Conservation (phyloP, 2,329 filamentous ascomycete species). For the Celoporthe dispersa region DNA sequence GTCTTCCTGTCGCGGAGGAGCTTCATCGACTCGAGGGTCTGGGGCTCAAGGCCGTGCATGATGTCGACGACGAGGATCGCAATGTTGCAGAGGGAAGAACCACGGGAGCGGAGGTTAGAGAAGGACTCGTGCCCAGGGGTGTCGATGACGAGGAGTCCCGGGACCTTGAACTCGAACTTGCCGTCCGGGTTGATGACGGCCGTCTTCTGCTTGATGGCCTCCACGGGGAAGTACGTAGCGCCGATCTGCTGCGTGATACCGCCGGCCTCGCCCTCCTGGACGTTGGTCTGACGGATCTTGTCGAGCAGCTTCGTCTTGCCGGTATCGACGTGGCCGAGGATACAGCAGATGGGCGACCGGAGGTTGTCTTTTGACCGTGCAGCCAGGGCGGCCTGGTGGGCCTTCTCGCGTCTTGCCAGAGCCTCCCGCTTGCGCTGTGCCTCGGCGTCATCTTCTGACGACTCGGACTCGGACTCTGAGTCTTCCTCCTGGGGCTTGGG, state of each 20-base stretch:
- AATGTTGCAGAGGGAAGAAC: constrained; percentile 98
- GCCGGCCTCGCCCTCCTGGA: constrained; percentile 98
- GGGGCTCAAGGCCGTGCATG: constrained; percentile 98
- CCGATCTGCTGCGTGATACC: constrained; percentile 99
- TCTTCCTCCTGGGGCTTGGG: constrained; percentile 48
- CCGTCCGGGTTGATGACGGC: constrained; percentile 90
- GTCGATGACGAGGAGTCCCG: constrained; percentile 94
- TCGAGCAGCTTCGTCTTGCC: constrained; percentile 99
- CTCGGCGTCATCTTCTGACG: constrained; percentile 67
- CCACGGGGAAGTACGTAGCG: constrained; percentile 97
- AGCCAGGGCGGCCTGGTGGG: constrained; percentile 88
- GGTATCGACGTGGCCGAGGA: constrained; percentile 99
- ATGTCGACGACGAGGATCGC: constrained; percentile 99
- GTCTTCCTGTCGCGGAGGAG: constrained; percentile 92
- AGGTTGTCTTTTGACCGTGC: constrained; percentile 93
- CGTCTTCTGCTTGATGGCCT: constrained; percentile 91
- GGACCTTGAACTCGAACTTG: constrained; percentile 94
- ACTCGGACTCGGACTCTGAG: constrained; percentile 65
- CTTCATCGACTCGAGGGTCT: constrained; percentile 97
- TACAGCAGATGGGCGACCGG: constrained; percentile 98
- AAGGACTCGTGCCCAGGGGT: constrained; percentile 99
- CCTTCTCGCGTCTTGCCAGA: constrained; percentile 83
- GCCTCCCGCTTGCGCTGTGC: constrained; percentile 85
- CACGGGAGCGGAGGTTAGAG: constrained; percentile 94
- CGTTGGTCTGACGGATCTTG: constrained; percentile 97